Percentiles rank a stretch among this genome's conserved stretches.
These are phyloP conservation scores for Cochlearia excelsa DNA, from an alignment of 345 rosid species.

Conservation along the genomic window DNA sequence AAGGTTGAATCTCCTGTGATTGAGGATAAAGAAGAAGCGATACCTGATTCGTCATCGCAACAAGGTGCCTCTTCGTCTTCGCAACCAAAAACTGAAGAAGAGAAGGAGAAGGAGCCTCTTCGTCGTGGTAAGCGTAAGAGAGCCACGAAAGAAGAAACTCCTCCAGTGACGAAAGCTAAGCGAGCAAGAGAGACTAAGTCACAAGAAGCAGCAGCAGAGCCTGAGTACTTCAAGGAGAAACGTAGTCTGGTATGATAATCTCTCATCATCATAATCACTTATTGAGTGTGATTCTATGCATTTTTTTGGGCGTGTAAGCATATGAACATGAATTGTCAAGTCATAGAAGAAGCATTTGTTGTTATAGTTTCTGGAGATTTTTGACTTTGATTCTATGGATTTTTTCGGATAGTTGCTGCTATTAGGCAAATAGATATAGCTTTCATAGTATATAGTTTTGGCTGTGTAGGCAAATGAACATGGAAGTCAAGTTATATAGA, in stretches of 20 bases:
- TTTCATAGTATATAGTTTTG: not conserved
- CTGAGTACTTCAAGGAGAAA: conserved; percentile 70
- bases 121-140: conserved; percentile 24
- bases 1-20: too few species aligned
- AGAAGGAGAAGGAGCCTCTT: conserved; percentile 7
- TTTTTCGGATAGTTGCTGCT: too few species aligned
- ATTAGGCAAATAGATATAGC: too few species aligned
- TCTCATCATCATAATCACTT: not conserved
- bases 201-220: conserved; percentile 40
- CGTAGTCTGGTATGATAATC: conserved; percentile 60
- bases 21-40: too few species aligned
- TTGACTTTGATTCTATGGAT: too few species aligned
- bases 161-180: conserved; percentile 48
- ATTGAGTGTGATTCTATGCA: not conserved
- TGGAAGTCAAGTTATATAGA: too few species aligned
- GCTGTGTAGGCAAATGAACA: not conserved
- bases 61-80: conserved; percentile 25
- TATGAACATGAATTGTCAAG: too few species aligned
- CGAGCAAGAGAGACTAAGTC: conserved; percentile 48
- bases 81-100: not conserved
- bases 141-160: not conserved
- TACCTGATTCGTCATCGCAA: too few species aligned
- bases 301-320: not conserved
- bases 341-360: too few species aligned
- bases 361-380: too few species aligned